Percentiles rank a stretch among this genome's conserved stretches.
Conservation (phyloP, 2,329 filamentous ascomycete genomes). For the Alternaria ethzedia region DNA sequence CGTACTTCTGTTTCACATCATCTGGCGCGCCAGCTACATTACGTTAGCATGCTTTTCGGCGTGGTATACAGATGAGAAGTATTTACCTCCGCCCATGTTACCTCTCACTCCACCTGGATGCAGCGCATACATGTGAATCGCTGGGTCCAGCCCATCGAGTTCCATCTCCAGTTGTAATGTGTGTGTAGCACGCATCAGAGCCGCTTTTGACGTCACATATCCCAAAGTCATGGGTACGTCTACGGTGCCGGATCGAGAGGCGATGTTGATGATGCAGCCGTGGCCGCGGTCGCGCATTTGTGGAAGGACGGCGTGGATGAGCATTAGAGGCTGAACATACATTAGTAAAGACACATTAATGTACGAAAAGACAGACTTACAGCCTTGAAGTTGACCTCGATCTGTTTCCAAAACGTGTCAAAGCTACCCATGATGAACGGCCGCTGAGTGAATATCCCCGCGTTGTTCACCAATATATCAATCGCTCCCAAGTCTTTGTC, state of each 20-base stretch:
- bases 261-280: slow-evolving; percentile 43
- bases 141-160: slow-evolving; percentile 34
- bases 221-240: slow-evolving; percentile 42
- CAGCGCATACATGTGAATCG: slow-evolving; percentile 38
- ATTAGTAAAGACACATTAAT: not conserved
- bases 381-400: slow-evolving; percentile 43
- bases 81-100: slow-evolving; percentile 38
- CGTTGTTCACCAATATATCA: slow-evolving; percentile 39
- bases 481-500: slow-evolving; percentile 31
- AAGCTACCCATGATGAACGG: slow-evolving; percentile 37
- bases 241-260: slow-evolving; percentile 36
- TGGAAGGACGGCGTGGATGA: slow-evolving; percentile 33
- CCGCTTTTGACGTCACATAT: slow-evolving; percentile 38
- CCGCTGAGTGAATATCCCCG: slow-evolving; percentile 34
- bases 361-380: not conserved
- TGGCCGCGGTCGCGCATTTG: slow-evolving; percentile 29
- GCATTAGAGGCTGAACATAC: slow-evolving; percentile 26
- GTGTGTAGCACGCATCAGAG: slow-evolving; percentile 37
- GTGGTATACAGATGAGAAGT: too few relatives aligned
- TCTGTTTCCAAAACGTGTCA: slow-evolving; percentile 36
- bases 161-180: slow-evolving; percentile 40
- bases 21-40: slow-evolving; percentile 22
- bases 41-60: slow-evolving; percentile 4
- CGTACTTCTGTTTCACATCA: slow-evolving; percentile 38
- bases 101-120: slow-evolving; percentile 40